Conservation (phyloP, 129 eudicot species). For the Centrapalus pauciflorus region DNA sequence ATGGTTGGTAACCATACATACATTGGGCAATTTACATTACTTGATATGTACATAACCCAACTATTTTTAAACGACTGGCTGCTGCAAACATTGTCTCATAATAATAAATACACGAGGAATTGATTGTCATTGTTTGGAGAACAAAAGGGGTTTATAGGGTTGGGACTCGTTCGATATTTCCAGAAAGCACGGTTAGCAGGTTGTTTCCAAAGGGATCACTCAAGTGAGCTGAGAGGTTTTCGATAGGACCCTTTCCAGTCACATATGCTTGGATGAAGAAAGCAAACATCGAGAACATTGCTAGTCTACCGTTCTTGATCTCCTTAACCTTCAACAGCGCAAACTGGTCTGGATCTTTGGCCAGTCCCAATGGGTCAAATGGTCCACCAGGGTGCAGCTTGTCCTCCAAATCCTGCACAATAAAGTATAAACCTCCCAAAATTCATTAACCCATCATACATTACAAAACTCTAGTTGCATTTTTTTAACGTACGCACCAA, state of each 20-base stretch:
- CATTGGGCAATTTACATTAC: no score
- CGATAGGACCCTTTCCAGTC: slow-evolving; percentile 81
- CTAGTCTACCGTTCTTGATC: slow-evolving; percentile 85
- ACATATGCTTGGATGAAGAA: slow-evolving; percentile 86
- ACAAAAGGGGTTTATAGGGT: slow-evolving; percentile 37
- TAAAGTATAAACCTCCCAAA: background rate
- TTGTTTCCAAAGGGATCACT: slow-evolving; percentile 91
- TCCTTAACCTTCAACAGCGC: slow-evolving; percentile 84
- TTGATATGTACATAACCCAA: no score
- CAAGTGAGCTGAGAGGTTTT: slow-evolving; percentile 66
- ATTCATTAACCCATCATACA: background rate
- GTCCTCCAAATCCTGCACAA: slow-evolving; percentile 83
- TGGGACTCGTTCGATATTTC: slow-evolving; percentile 65
- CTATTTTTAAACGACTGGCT: no score
- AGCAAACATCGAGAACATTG: slow-evolving; percentile 84
- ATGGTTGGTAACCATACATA: no score
- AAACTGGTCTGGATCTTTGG: slow-evolving; percentile 84
- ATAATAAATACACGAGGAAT: background rate
- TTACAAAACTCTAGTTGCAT: background rate
- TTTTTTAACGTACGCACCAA: slow-evolving; percentile 44
- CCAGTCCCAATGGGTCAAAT: slow-evolving; percentile 93
- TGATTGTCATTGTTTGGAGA: background rate
- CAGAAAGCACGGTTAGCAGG: slow-evolving; percentile 61
- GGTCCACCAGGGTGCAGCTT: slow-evolving; percentile 98
- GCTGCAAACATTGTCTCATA: no score